Conservation (phyloP, 176 grass and related monocot genomes). For the Carex pumila region DNA sequence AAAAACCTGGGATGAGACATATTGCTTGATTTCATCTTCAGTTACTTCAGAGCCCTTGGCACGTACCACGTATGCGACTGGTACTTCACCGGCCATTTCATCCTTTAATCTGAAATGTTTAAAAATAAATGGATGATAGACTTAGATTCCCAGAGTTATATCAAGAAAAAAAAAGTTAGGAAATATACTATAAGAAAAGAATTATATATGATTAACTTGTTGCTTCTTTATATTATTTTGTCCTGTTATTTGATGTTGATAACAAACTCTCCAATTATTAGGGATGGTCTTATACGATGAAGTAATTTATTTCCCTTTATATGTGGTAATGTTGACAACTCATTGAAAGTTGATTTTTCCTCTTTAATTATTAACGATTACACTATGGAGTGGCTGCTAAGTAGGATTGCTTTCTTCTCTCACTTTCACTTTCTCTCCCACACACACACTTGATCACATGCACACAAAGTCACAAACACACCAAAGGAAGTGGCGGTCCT, state of each 20-base stretch:
- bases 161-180: background rate
- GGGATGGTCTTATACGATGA: background rate
- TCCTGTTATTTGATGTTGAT: background rate
- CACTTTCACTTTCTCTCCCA: background rate
- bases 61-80: slow-evolving; percentile 64
- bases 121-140: slow-evolving; percentile 6
- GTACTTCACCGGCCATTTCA: slow-evolving; percentile 69
- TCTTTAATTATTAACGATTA: slow-evolving; percentile 6
- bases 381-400: background rate
- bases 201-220: background rate
- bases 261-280: slow-evolving; percentile 4
- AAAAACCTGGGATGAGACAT: slow-evolving; percentile 64
- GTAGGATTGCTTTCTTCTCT: background rate
- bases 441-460: background rate
- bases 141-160: background rate
- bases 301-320: background rate
- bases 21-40: slow-evolving; percentile 82
- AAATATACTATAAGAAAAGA: background rate
- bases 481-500: background rate
- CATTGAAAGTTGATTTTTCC: background rate
- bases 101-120: slow-evolving; percentile 58
- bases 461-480: background rate
- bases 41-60: slow-evolving; percentile 46
- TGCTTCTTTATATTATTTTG: background rate
- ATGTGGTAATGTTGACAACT: background rate